A percentile compares a stretch with the other conserved stretches of the same genome.
These are phyloP conservation scores for Malassezia globosa DNA, from an alignment of 1,284 basidiomycete species.

Conservation along the genomic window DNA sequence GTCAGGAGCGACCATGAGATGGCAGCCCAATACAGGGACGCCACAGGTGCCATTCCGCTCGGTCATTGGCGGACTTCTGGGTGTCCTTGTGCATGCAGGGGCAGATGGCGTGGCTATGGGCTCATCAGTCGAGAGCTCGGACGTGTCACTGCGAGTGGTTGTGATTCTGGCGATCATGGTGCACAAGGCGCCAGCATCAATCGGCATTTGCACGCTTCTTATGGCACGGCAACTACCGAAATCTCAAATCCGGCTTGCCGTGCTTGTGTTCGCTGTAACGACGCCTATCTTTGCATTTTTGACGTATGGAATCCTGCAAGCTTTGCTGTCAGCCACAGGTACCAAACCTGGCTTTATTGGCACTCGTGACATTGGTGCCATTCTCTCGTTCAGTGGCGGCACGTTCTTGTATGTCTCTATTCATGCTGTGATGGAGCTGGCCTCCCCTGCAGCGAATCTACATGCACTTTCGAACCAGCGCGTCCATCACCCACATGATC, in stretches of 20 bases:
- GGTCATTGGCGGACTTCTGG: constrained; percentile 31
- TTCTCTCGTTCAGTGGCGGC: constrained; percentile 73
- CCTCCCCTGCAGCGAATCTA: constrained; percentile 1
- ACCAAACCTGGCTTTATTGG: constrained; percentile 17
- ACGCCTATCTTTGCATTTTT: constrained; percentile 33
- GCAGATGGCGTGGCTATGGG: constrained; percentile 45
- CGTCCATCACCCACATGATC: constrained; percentile 16
- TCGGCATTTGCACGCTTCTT: constrained; percentile 41
- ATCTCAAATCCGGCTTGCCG: constrained; percentile 26
- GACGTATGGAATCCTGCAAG: constrained; percentile 13
- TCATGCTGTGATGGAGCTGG: constrained; percentile 41
- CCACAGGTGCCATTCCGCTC: constrained; percentile 13
- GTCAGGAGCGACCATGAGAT: background rate
- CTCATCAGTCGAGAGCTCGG: constrained; percentile 26
- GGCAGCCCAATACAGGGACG: background rate
- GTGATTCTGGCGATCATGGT: constrained; percentile 43
- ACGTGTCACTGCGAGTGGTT: constrained; percentile 33
- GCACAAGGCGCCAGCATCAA: constrained; percentile 44
- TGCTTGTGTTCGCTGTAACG: constrained; percentile 30
- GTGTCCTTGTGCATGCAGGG: constrained; percentile 37
- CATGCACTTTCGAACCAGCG: background rate
- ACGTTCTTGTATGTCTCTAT: constrained; percentile 91
- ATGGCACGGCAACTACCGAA: constrained; percentile 27
- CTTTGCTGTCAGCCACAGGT: constrained; percentile 7
- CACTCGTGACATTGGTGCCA: constrained; percentile 54